These are phyloP conservation scores for Erigeron philadelphicus DNA, from an alignment of 140 eudicot species.

Conservation along the genomic window DNA sequence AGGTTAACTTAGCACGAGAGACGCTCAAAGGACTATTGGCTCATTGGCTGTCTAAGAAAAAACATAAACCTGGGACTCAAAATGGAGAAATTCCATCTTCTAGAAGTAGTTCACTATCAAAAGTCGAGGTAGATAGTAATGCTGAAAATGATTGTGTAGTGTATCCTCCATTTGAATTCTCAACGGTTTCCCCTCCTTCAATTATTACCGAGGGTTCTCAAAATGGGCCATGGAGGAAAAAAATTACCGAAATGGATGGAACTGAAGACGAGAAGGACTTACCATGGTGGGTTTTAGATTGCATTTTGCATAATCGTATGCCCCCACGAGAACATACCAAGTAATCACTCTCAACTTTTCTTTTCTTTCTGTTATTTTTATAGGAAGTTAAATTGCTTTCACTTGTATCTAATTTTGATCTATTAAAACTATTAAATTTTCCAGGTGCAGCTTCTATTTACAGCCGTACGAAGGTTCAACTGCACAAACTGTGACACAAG, in stretches of 20 bases:
- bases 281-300: constrained; percentile 93
- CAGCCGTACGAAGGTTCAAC: constrained; percentile 91
- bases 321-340: constrained; percentile 92
- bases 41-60: constrained; percentile 78
- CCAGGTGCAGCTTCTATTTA: constrained; percentile 87
- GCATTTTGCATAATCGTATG: constrained; percentile 73
- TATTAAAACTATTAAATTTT: constrained; percentile 1
- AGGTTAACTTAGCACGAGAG: constrained; percentile 95
- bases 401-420: not conserved
- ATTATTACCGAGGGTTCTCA: constrained; percentile 92
- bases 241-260: constrained; percentile 77
- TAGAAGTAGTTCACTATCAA: constrained; percentile 55
- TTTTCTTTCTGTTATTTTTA: constrained; percentile 2
- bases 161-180: constrained; percentile 93
- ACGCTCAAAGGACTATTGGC: constrained; percentile 89
- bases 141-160: constrained; percentile 68
- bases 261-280: constrained; percentile 92
- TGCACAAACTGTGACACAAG: constrained; percentile 74
- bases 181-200: constrained; percentile 75
- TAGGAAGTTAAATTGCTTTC: constrained; percentile 6
- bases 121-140: constrained; percentile 64
- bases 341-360: constrained; percentile 37
- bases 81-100: constrained; percentile 67
- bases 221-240: constrained; percentile 95
- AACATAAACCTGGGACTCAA: constrained; percentile 66